These are phyloP conservation scores for Aspergillus proliferans DNA, from an alignment of 2,329 filamentous ascomycete species.

Conservation along the genomic window DNA sequence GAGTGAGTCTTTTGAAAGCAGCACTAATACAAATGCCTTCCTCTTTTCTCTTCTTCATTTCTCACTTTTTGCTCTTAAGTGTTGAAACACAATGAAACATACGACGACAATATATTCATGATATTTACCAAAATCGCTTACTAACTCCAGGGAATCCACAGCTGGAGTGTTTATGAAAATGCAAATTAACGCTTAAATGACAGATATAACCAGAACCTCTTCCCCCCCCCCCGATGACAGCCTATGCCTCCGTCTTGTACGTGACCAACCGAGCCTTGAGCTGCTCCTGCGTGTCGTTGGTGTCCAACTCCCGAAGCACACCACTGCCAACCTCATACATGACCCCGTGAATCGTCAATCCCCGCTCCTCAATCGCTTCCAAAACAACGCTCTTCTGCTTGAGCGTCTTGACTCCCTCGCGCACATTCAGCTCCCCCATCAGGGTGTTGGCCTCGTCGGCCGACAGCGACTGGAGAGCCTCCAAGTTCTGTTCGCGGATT, in stretches of 20 bases:
- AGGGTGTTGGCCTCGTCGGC: conserved; percentile 49
- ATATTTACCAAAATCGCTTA: too few species aligned
- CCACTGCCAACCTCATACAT: conserved; percentile 62
- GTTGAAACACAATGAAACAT: too few species aligned
- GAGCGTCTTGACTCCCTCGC: conserved; percentile 60
- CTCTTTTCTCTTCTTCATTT: neutral
- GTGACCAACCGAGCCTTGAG: conserved; percentile 34
- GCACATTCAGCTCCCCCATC: conserved; percentile 72
- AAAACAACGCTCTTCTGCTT: conserved; percentile 63
- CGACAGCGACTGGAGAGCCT: conserved; percentile 43
- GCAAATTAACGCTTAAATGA: too few species aligned
- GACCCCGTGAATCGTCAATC: conserved; percentile 69
- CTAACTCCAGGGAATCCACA: too few species aligned
- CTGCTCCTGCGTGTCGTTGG: conserved; percentile 34
- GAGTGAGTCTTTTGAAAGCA: neutral
- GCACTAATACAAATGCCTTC: neutral
- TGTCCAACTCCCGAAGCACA: conserved; percentile 49
- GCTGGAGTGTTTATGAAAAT: too few species aligned
- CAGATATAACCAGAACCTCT: neutral
- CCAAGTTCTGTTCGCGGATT: conserved; percentile 49
- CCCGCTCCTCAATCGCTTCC: conserved; percentile 64
- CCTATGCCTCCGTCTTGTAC: conserved; percentile 30
- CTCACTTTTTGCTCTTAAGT: neutral
- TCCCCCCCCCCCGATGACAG: neutral
- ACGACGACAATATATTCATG: too few species aligned